Evolutionary conservation across 768 basidiomycete genomes (phyloP), one percentile per base, ranked within the genome.

Genomic region (Phlebiopsis gigantea): DNA sequence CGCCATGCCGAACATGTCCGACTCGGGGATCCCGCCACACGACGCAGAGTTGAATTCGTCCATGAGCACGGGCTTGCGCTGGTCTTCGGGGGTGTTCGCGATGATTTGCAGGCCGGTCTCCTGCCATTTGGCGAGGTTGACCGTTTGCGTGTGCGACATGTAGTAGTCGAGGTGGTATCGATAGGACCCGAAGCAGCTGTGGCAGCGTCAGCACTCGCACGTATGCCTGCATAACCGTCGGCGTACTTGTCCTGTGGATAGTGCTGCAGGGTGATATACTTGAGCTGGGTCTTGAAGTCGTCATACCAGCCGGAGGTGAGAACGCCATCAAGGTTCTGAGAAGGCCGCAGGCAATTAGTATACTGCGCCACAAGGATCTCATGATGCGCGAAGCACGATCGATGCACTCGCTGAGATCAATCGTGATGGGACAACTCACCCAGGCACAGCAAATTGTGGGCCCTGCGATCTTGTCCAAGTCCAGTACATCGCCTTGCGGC

Each of bases 21-120:
- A 81, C 10, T 69, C 70, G 2, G 76, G 73, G 21, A 78, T 64
- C n/a, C 80, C 81, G 17, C 80, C 81, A 62, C 80, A 81, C 8
- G 79, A 77, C 3, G 75, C 77, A 4, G 74, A 75, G 65, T 80
- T 82, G 61, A 80, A 81, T 63, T 82, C 81, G 34, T 76, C 76
- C 75, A 80, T 79, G 56, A 80, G 69, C 29, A 81, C 63, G 55
- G 62, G 65, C 54, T 72, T 65, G 57, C 71, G 74, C 47, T 62
- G 65, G 5, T 59, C 59, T n/a, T 69, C 64, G n/a, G 68, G 66
- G 9, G 68, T 68, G 42, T 68, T 63, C 42, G 73, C 46, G 22
- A 72, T 58, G 44, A 68, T 63, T 25, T 67, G 60, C 22, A 82
- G 71, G 19, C 75, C 80, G n/a, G 70, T 63, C 43, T 66, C 57